Evolutionary conservation across 305 asterid species (phyloP), one percentile per base, ranked within the genome.

Genomic region (Fraxinus latifolia): DNA sequence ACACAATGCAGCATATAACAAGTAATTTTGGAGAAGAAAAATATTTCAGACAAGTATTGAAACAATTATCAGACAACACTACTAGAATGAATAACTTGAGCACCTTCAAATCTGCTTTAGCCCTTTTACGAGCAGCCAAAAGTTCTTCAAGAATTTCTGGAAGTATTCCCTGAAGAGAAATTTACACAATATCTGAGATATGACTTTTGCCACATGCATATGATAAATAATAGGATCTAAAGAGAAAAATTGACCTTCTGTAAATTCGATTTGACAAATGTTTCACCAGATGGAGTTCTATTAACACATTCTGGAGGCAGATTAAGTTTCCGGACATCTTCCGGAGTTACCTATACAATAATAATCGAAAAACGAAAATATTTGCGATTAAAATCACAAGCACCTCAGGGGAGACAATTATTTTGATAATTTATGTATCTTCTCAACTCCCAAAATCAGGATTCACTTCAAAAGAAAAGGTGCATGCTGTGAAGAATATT

Each of bases 91-190:
- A 75, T 58, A 27, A 79, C 71, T 77, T 14, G 31, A 81, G 81
- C 78, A 96, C 99, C 98, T 96, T 96, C 87, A 96, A 89, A 90
- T 96, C 99, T 29, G 97, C 99, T 90, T 96, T 96, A 37, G 98
- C 99, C 87, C 97, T 93, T 87, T 84, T 96, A 82, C 99, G 97
- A 86, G 99, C 99, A 77, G 92, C 82, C 91, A 96, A 86, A 86
- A 96, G 94, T 82, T 96, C 99, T 90, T 96, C 99, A 77, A 96
- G 98, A 88, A 96, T 96, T 89, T 96, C 99, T 29, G 99, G 99
- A 77, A 96, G 94, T 88, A 96, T 93, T 83, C 99, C 99, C 99
- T 96, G 90, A 84, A 68, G 32, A 29, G 74, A 83, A 75, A 76
- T 81, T 72, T 70, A 71, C 53, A 67, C 77, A 73, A 17, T 71